phyloP scores from a whole-genome alignment of 495 filamentous ascomycete genomes.

The Podospora pseudoanserina region DNA sequence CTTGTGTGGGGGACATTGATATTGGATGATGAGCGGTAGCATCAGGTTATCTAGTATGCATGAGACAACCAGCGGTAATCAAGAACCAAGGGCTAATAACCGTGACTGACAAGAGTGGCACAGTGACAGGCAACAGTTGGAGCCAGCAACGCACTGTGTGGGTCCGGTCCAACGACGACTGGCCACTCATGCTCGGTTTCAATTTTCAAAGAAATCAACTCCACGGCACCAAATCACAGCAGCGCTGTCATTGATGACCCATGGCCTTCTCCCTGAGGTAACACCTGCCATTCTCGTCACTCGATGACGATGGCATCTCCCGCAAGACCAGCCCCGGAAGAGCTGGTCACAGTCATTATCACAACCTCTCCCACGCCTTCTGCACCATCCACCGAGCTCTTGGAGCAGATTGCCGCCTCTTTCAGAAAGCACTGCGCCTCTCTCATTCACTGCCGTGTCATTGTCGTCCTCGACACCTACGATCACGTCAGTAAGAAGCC shows the following conservation, averaged over 20 bases:
- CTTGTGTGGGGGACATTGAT: no score
- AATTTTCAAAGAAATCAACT: not conserved
- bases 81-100: no score
- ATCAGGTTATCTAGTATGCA: no score
- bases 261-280: not conserved
- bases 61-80: no score
- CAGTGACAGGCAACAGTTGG: not conserved
- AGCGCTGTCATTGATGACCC: not conserved
- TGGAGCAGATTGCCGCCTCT: slow-evolving; percentile 36
- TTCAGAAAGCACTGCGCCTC: slow-evolving; percentile 37
- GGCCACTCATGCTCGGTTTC: not conserved
- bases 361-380: slow-evolving; percentile 49
- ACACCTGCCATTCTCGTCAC: not conserved
- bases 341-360: slow-evolving; percentile 43
- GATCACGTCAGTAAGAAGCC: slow-evolving; percentile 36
- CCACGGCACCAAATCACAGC: not conserved
- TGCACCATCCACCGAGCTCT: slow-evolving; percentile 44
- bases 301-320: not conserved
- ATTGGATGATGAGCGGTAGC: no score
- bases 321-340: not conserved
- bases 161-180: not conserved
- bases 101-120: not conserved
- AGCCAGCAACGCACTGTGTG: not conserved
- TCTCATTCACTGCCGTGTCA: slow-evolving; percentile 35
- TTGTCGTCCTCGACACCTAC: slow-evolving; percentile 46